Base-by-base conservation (phyloP, 2,329 filamentous ascomycete species). In the Aspergillus pseudoviridinutans region DNA sequence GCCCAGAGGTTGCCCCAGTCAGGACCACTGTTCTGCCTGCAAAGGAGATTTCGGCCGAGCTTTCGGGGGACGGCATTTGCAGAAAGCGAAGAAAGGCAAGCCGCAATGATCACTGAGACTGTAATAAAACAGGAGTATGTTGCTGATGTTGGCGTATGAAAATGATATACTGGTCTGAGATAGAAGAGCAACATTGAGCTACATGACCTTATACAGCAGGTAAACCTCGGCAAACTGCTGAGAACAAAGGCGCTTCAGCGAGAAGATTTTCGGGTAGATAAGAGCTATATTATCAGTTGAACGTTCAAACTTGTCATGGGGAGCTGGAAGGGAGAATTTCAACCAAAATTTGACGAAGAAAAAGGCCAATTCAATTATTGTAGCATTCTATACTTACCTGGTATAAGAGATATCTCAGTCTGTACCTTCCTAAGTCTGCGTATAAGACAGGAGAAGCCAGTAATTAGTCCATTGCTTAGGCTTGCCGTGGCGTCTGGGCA, bases 1-100 rank as follows among this genome's bases (percentile, higher is more conserved):
- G 67, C 4, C 81, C 81, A 1, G 76, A 74, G 46, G 79, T 83
- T 9, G 78, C 78, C 24, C 81, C 80, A 6, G 81, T 82, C 17
- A 82, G 64, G 8, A 83, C 68, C 3, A 82, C 75, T 0, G 76
- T 79, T 61, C 78, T 78, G 12, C 76, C 75, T 8, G 70, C 71
- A 50, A 82, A 77, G 1, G 76, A 76, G 49, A 69, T 61, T 17
- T 66, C 61, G 4, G 58, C 69, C 24, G 74, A 71, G 42, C 79
- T 72, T 28, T 65, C 61, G 0, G 76, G 77, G 1, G 71, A 71
- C 56, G 70, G 69, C 54, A 65, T 68, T 51, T 65, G 68, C 9
- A 72, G 61, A 14, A 73, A 64, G 22, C 70, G 65, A 24, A 71
- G 54, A 25, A 3, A 73, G 60, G 10, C 66, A 61, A 7, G 70